Evolutionary conservation across 306 rosid genomes (phyloP).

Genomic region (Cercis canadensis): DNA sequence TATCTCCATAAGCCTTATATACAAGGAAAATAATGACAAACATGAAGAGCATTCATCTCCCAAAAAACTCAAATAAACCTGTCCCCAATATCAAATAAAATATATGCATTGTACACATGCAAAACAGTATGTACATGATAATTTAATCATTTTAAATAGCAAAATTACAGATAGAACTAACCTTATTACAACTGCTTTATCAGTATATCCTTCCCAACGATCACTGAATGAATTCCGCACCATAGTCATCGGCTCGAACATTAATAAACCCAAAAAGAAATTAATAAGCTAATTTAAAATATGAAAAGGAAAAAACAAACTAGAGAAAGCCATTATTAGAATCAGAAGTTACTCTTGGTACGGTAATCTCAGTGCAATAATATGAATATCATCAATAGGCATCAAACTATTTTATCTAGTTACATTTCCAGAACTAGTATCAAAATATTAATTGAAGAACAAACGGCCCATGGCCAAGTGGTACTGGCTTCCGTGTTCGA

Average conservation of each 20-base stretch:
- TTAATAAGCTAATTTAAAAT: slow-evolving; percentile 41
- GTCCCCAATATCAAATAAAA: background rate
- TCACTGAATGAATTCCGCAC: slow-evolving; percentile 82
- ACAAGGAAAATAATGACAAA: background rate
- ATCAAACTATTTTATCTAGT: background rate
- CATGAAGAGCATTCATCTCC: slow-evolving; percentile 2
- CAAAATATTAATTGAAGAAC: too few species aligned
- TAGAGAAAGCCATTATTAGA: slow-evolving; percentile 31
- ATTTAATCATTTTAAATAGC: slow-evolving; percentile 12
- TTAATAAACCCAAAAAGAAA: slow-evolving; percentile 23
- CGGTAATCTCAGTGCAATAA: background rate
- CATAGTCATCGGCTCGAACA: slow-evolving; percentile 78
- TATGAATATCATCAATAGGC: slow-evolving; percentile 11
- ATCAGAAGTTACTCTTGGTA: slow-evolving; percentile 21
- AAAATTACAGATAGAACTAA: slow-evolving; percentile 40
- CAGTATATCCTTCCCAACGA: slow-evolving; percentile 90
- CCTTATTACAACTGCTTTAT: slow-evolving; percentile 92
- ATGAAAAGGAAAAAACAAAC: slow-evolving; percentile 14
- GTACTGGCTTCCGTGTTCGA: too few species aligned
- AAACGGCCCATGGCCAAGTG: too few species aligned
- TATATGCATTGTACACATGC: background rate
- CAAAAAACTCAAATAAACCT: background rate
- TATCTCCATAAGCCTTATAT: too few species aligned
- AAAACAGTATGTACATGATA: slow-evolving; percentile 9
- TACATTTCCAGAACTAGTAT: slow-evolving; percentile 9